These are phyloP conservation scores for Xylariales sp. DNA, from an alignment of 2,329 filamentous ascomycete species.

Conservation along the genomic window DNA sequence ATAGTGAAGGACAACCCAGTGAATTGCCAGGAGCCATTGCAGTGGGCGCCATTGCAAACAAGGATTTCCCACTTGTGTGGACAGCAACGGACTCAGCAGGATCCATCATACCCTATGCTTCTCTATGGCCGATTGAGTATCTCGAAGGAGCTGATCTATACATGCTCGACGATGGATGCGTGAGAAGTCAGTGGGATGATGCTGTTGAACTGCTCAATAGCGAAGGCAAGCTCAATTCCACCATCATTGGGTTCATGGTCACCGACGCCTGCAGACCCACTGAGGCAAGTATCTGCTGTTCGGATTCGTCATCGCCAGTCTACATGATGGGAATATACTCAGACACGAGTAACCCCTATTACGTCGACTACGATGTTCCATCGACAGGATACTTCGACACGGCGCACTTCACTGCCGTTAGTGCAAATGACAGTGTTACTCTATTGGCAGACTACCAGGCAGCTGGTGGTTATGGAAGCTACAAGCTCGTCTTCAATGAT, in stretches of 20 bases:
- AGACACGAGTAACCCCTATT: slow-evolving; percentile 12
- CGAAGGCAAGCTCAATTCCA: slow-evolving; percentile 14
- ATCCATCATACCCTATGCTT: slow-evolving; percentile 13
- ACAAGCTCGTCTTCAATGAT: slow-evolving; percentile 16
- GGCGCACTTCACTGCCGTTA: slow-evolving; percentile 12
- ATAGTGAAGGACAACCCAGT: slow-evolving; percentile 13
- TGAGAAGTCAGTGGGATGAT: slow-evolving; percentile 11
- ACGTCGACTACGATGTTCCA: slow-evolving; percentile 10
- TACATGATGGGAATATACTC: slow-evolving; percentile 15
- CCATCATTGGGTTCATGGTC: slow-evolving; percentile 14
- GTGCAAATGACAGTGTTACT: slow-evolving; percentile 9
- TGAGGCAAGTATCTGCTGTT: slow-evolving; percentile 11
- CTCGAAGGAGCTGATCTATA: slow-evolving; percentile 12
- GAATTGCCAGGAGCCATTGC: slow-evolving; percentile 15
- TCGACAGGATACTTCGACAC: slow-evolving; percentile 14
- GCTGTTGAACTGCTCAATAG: slow-evolving; percentile 10
- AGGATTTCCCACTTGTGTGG: slow-evolving; percentile 15
- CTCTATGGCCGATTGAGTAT: slow-evolving; percentile 16
- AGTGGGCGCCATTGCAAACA: slow-evolving; percentile 17
- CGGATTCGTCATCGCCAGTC: background rate
- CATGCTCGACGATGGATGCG: slow-evolving; percentile 12
- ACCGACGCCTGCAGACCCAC: slow-evolving; percentile 14
- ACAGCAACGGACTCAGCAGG: slow-evolving; percentile 14
- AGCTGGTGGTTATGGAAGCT: slow-evolving; percentile 9
- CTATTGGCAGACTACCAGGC: slow-evolving; percentile 12